Conservation (phyloP, 176 grass and related monocot species). For the Bromus sterilis region DNA sequence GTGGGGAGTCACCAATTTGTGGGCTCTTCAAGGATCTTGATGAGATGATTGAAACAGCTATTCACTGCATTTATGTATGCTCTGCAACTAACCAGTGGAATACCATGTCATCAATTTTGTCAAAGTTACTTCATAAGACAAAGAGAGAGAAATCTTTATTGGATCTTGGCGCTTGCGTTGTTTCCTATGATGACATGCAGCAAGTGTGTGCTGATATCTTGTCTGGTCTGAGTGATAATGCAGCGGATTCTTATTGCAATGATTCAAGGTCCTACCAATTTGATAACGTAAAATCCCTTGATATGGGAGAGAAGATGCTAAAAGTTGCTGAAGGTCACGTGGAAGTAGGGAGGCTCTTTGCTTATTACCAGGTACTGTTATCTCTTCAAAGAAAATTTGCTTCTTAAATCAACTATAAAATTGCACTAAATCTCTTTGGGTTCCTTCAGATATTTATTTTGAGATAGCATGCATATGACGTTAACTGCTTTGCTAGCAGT, state of each 20-base stretch:
- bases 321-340: slow-evolving; percentile 93
- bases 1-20: slow-evolving; percentile 66
- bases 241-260: slow-evolving; percentile 20
- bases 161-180: slow-evolving; percentile 25
- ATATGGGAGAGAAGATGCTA: slow-evolving; percentile 61
- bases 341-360: slow-evolving; percentile 85
- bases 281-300: slow-evolving; percentile 31
- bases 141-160: slow-evolving; percentile 49
- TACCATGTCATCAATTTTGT: slow-evolving; percentile 85
- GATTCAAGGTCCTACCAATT: slow-evolving; percentile 4
- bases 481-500: neutral
- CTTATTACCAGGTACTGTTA: slow-evolving; percentile 85
- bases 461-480: neutral
- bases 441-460: slow-evolving; percentile 18
- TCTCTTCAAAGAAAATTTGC: slow-evolving; percentile 4
- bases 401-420: neutral
- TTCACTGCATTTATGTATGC: slow-evolving; percentile 82
- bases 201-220: slow-evolving; percentile 31
- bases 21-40: slow-evolving; percentile 67
- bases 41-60: slow-evolving; percentile 68
- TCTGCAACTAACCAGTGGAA: slow-evolving; percentile 83
- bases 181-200: slow-evolving; percentile 43
- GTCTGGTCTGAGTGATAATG: slow-evolving; percentile 19
- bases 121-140: slow-evolving; percentile 54
- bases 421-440: neutral